phyloP scores from a whole-genome alignment of 2,329 filamentous ascomycete genomes.

The Ceratocystis cacaofunesta region DNA sequence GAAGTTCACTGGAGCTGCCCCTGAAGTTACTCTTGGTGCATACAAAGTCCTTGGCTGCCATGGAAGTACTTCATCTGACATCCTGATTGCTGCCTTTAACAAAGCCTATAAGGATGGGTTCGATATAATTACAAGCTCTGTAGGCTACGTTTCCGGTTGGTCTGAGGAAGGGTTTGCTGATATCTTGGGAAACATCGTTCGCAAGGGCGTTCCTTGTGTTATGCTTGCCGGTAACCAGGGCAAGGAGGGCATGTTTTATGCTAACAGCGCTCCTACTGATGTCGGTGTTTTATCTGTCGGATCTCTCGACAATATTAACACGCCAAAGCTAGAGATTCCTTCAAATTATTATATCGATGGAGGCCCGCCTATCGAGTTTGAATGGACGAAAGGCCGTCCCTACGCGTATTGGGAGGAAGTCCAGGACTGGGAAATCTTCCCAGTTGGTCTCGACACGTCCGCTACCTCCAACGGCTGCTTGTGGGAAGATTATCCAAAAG shows the following conservation, averaged over 20 bases:
- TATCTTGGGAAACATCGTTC: slow-evolving; percentile 37
- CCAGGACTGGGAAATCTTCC: slow-evolving; percentile 35
- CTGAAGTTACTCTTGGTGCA: slow-evolving; percentile 39
- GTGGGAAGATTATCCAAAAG: slow-evolving; percentile 33
- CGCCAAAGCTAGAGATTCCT: slow-evolving; percentile 29
- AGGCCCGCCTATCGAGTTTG: slow-evolving; percentile 26
- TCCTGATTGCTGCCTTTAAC: slow-evolving; percentile 45
- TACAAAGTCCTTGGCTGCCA: slow-evolving; percentile 44
- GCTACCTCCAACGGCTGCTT: slow-evolving; percentile 37
- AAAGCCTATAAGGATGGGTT: slow-evolving; percentile 44
- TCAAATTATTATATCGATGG: slow-evolving; percentile 29
- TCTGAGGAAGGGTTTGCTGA: slow-evolving; percentile 36
- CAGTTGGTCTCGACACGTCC: slow-evolving; percentile 34
- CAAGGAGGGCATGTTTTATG: slow-evolving; percentile 31
- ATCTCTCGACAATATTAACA: slow-evolving; percentile 34
- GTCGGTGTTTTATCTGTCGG: slow-evolving; percentile 34
- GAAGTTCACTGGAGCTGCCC: slow-evolving; percentile 37
- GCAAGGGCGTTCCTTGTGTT: slow-evolving; percentile 37
- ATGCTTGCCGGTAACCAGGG: slow-evolving; percentile 40
- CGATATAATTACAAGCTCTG: slow-evolving; percentile 41
- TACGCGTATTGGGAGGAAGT: slow-evolving; percentile 26
- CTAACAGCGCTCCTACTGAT: slow-evolving; percentile 34
- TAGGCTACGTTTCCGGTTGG: slow-evolving; percentile 39
- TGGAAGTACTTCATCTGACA: slow-evolving; percentile 37
- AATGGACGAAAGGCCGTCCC: slow-evolving; percentile 30